A percentile compares a stretch with the other conserved stretches of the same genome.
Evolutionary conservation across 2,329 filamentous ascomycete genomes (phyloP).

Genomic region (Fusarium ramigenum): DNA sequence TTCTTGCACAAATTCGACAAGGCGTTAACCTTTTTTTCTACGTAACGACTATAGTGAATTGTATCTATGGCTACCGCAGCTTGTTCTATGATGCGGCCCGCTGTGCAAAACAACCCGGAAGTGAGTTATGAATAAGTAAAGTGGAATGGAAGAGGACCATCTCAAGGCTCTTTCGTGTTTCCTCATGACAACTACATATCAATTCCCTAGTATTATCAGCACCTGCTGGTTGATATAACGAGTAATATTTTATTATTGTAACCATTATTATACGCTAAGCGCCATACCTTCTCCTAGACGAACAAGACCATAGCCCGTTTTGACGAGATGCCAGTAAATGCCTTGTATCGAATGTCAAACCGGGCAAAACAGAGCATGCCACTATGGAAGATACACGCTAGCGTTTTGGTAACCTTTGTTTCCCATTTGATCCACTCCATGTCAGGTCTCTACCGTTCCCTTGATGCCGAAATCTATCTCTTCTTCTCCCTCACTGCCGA

Average conservation of each 20-base stretch:
- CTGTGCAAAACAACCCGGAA: neutral
- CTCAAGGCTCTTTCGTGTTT: neutral
- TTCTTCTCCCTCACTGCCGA: slow-evolving; percentile 36
- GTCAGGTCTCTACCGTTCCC: slow-evolving; percentile 21
- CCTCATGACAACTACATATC: neutral
- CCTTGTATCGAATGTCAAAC: slow-evolving; percentile 12
- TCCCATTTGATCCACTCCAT: slow-evolving; percentile 7
- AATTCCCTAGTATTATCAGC: neutral
- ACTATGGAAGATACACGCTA: slow-evolving; percentile 14
- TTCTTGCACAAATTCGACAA: neutral
- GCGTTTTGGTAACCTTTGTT: slow-evolving; percentile 17
- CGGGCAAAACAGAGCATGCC: slow-evolving; percentile 19
- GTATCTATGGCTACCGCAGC: neutral
- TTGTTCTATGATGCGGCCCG: neutral
- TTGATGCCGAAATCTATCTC: slow-evolving; percentile 20
- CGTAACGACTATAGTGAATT: neutral
- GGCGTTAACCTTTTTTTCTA: neutral
- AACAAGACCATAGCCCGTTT: neutral
- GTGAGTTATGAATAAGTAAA: neutral
- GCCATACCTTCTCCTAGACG: neutral
- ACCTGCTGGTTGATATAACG: neutral
- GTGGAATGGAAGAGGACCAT: neutral
- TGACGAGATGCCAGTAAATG: neutral
- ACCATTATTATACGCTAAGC: slow-evolving; percentile 3
- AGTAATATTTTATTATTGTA: slow-evolving; percentile 15